A percentile compares a stretch with the other conserved stretches of the same genome.
Conservation (phyloP, 257 asterid genomes). For the Solanum etuberosum region DNA sequence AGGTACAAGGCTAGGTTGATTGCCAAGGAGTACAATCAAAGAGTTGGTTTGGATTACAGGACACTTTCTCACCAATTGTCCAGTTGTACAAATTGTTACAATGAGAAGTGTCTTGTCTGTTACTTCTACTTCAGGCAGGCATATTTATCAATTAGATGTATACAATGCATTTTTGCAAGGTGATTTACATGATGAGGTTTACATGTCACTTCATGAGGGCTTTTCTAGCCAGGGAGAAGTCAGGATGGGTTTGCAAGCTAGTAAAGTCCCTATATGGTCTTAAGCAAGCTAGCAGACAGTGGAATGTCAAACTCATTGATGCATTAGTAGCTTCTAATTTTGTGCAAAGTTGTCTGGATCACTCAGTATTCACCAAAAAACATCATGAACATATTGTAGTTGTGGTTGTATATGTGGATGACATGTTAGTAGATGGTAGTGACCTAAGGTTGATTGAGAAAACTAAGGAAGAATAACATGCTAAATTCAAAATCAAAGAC, state of each 20-base stretch:
- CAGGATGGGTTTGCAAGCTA: background rate
- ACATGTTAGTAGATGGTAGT: background rate
- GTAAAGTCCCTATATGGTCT: background rate
- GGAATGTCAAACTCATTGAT: background rate
- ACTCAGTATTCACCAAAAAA: too few species aligned
- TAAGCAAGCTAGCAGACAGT: background rate
- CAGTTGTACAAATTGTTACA: background rate
- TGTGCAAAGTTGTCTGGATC: background rate
- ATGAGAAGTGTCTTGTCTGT: background rate
- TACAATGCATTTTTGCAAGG: background rate
- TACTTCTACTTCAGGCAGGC: background rate
- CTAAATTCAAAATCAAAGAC: background rate
- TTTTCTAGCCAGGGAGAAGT: background rate
- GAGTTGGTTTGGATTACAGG: background rate
- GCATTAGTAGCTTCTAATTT: background rate
- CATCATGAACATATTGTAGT: background rate
- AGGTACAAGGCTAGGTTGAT: background rate
- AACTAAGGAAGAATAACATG: background rate
- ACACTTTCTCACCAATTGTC: too few species aligned
- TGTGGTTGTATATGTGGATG: background rate
- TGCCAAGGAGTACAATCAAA: background rate
- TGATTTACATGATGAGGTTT: background rate
- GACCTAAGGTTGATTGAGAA: background rate
- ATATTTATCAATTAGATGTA: background rate
- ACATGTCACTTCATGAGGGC: background rate